Evolutionary conservation across 2,329 filamentous ascomycete genomes (phyloP).

Genomic region (Didymella arachidicola): DNA sequence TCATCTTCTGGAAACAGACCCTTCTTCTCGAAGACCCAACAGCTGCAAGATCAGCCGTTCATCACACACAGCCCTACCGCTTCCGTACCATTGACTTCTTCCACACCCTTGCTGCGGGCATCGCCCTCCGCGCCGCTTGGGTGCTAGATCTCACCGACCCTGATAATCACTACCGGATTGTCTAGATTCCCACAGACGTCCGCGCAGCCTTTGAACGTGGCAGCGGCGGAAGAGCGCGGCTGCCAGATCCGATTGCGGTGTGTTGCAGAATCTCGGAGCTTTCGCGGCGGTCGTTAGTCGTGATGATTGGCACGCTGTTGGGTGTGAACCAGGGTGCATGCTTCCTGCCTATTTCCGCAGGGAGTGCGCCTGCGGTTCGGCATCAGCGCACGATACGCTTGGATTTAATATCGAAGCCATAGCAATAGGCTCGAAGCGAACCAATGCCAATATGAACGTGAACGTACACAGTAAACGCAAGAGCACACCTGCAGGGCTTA

Average conservation of each 20-base stretch:
- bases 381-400: too few species aligned
- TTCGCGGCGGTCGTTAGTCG: neutral
- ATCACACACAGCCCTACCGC: conserved; percentile 15
- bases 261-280: conserved; percentile 10
- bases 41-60: neutral
- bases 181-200: conserved; percentile 1
- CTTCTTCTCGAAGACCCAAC: neutral
- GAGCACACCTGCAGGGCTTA: too few species aligned
- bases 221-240: neutral
- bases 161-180: conserved; percentile 15
- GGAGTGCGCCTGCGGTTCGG: too few species aligned
- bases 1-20: neutral
- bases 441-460: too few species aligned
- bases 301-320: too few species aligned
- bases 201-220: neutral
- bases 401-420: too few species aligned
- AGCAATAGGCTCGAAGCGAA: too few species aligned
- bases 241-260: conserved; percentile 4
- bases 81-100: conserved; percentile 7
- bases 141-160: conserved; percentile 4
- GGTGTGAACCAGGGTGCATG: neutral
- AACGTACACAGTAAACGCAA: too few species aligned
- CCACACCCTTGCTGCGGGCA: neutral
- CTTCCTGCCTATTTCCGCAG: too few species aligned
- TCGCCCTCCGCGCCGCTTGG: neutral